Percentiles rank a stretch among this genome's conserved stretches.
phyloP scores from a whole-genome alignment of 495 filamentous ascomycete species.

The Emericellopsis terricola region DNA sequence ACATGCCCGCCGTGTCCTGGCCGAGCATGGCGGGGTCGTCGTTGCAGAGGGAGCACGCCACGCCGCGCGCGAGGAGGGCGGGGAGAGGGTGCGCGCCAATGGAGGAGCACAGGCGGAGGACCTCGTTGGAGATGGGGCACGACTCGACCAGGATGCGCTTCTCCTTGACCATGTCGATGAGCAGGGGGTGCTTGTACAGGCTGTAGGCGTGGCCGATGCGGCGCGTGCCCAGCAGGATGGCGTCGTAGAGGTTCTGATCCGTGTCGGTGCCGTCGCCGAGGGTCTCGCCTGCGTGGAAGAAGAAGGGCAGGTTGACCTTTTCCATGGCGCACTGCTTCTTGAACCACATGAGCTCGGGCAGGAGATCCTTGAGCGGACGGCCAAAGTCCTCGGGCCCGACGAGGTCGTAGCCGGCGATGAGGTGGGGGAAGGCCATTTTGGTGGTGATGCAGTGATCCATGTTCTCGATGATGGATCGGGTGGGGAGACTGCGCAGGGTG shows the following conservation, averaged over 20 bases:
- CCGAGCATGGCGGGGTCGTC: conserved; percentile 75
- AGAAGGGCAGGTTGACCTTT: conserved; percentile 77
- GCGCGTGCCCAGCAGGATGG: conserved; percentile 68
- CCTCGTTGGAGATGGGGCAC: conserved; percentile 74
- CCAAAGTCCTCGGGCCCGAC: conserved; percentile 75
- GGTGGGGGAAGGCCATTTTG: conserved; percentile 59
- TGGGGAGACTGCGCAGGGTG: conserved; percentile 39
- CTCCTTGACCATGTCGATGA: conserved; percentile 73
- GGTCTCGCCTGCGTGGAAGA: conserved; percentile 83
- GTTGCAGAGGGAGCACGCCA: conserved; percentile 59
- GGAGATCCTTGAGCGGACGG: conserved; percentile 52
- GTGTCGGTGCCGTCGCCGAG: conserved; percentile 58
- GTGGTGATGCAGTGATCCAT: conserved; percentile 76
- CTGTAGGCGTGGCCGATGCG: conserved; percentile 81
- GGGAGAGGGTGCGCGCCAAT: conserved; percentile 70
- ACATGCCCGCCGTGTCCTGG: conserved; percentile 57
- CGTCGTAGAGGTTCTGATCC: conserved; percentile 82
- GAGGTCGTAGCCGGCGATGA: conserved; percentile 76
- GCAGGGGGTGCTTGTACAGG: conserved; percentile 77
- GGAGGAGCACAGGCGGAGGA: conserved; percentile 45
- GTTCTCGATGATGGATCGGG: conserved; percentile 46
- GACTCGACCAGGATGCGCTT: conserved; percentile 76
- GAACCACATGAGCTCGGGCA: conserved; percentile 85
- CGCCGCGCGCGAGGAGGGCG: conserved; percentile 68
- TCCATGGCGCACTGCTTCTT: conserved; percentile 63